These are phyloP conservation scores for Plectranthus barbatus DNA, from an alignment of 257 asterid genomes.

Conservation along the genomic window DNA sequence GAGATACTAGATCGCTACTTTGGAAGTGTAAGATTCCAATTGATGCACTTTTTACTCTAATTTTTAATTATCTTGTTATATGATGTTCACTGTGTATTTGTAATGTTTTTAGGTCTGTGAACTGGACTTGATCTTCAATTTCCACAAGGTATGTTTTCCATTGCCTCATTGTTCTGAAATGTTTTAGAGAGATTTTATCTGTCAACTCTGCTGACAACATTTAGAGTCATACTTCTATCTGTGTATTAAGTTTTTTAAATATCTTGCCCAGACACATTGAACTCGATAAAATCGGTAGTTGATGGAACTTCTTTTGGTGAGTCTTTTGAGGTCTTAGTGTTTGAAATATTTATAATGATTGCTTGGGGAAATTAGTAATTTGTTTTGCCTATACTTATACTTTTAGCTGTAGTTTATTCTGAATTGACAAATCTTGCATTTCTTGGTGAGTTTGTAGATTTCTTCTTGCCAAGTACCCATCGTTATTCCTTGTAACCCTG, in stretches of 20 bases:
- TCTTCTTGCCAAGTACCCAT: no score
- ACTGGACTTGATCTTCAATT: slow-evolving; percentile 89
- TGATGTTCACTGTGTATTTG: slow-evolving; percentile 6
- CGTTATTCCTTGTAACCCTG: not conserved
- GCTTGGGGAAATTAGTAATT: not conserved
- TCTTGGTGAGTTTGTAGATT: no score
- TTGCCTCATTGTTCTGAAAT: slow-evolving; percentile 1
- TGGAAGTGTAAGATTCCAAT: slow-evolving; percentile 75
- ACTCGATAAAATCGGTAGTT: not conserved
- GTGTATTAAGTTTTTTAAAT: not conserved
- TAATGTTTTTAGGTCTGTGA: slow-evolving; percentile 68
- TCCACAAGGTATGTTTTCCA: slow-evolving; percentile 68
- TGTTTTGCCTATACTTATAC: not conserved
- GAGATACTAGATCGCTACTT: slow-evolving; percentile 98
- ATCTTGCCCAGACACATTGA: not conserved
- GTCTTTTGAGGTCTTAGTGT: not conserved
- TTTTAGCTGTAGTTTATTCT: no score
- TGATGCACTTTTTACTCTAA: slow-evolving; percentile 5
- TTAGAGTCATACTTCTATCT: not conserved
- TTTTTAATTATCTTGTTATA: not conserved
- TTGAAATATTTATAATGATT: not conserved
- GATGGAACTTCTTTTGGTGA: not conserved
- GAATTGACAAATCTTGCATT: no score
- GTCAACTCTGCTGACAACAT: not conserved
- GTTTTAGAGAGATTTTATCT: not conserved